Percentiles rank a stretch among this genome's conserved stretches.
Conservation (phyloP, 192 early-diverging fungal genomes). For the Entomortierella lignicola region DNA sequence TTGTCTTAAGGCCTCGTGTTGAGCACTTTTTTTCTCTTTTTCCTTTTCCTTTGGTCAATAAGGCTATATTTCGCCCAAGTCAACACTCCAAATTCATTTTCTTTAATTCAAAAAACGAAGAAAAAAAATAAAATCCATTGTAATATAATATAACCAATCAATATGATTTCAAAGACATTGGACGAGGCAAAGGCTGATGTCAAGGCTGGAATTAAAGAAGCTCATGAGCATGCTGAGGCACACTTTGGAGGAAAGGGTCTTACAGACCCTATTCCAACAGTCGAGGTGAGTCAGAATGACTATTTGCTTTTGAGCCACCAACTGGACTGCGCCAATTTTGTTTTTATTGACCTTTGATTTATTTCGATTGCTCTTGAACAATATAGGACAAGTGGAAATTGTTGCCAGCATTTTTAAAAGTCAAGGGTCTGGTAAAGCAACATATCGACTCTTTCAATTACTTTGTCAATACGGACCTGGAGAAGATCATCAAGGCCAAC, state of each 20-base stretch:
- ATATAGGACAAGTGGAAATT: constrained; percentile 97
- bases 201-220: constrained; percentile 38
- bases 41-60: not conserved
- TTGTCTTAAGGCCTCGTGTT: not conserved
- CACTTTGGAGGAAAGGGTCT: constrained; percentile 55
- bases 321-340: constrained; percentile 16
- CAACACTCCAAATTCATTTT: not conserved
- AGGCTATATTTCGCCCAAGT: not conserved
- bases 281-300: constrained; percentile 48
- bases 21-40: not conserved
- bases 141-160: not conserved
- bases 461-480: constrained; percentile 94
- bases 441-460: constrained; percentile 99
- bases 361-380: no score
- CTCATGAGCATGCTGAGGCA: constrained; percentile 36
- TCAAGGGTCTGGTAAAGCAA: constrained; percentile 98
- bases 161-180: constrained; percentile 49
- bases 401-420: constrained; percentile 95
- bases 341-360: not conserved
- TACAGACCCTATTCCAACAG: constrained; percentile 60
- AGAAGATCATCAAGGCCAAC: constrained; percentile 95
- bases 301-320: not conserved
- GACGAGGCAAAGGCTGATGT: constrained; percentile 49
- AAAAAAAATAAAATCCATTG: not conserved
- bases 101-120: not conserved